Conservation (phyloP, 2,329 filamentous ascomycete genomes). For the Penicillium oxalicum region DNA sequence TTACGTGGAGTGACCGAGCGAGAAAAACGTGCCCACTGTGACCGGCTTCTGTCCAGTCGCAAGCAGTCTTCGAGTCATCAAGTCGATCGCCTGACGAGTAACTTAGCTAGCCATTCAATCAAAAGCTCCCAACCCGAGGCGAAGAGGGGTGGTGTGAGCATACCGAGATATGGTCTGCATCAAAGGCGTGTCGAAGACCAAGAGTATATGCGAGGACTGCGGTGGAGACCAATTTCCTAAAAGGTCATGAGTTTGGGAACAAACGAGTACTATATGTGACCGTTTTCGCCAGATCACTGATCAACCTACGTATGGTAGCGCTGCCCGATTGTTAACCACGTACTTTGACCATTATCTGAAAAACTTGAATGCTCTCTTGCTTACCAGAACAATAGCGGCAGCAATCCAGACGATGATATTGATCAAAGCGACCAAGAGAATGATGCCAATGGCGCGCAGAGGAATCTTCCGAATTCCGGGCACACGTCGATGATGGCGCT, state of each 20-base stretch:
- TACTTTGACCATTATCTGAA: background rate
- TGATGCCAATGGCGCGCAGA: conserved; percentile 52
- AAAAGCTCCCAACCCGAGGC: too few relatives aligned
- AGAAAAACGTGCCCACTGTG: conserved; percentile 92
- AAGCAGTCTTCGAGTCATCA: conserved; percentile 86
- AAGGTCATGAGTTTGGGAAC: background rate
- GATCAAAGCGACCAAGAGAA: conserved; percentile 47
- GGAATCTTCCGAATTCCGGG: conserved; percentile 54
- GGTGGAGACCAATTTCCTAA: conserved; percentile 62
- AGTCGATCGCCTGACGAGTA: conserved; percentile 64
- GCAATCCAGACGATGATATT: conserved; percentile 56
- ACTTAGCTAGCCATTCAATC: background rate
- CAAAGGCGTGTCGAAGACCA: conserved; percentile 87
- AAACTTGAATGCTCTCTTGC: conserved; percentile 9
- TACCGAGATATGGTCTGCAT: conserved; percentile 82
- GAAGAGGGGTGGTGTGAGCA: background rate
- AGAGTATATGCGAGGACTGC: conserved; percentile 82
- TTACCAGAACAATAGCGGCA: conserved; percentile 52
- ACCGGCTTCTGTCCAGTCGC: conserved; percentile 80
- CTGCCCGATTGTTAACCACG: background rate
- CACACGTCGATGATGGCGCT: conserved; percentile 46
- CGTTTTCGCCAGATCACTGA: too few relatives aligned
- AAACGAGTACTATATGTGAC: background rate
- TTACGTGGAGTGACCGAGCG: conserved; percentile 79
- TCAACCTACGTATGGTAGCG: too few relatives aligned